phyloP scores from a whole-genome alignment of 371 early-diverging fungal species.

The Mucor piriformis region DNA sequence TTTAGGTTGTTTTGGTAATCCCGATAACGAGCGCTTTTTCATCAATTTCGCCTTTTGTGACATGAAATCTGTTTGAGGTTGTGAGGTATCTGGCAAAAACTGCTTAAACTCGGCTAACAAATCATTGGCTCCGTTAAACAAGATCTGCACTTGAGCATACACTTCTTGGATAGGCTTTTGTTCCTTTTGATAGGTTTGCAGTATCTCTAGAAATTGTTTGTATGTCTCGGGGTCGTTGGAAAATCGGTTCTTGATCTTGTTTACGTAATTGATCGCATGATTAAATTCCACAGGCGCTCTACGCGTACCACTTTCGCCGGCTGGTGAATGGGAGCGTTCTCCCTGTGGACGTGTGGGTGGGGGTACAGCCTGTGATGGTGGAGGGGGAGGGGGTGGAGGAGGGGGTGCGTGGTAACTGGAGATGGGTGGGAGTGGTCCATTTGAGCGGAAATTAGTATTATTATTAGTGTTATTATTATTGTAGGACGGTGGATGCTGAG shows the following conservation, averaged over 20 bases:
- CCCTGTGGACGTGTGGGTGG: background rate
- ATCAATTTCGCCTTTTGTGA: background rate
- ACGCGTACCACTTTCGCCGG: constrained; percentile 8
- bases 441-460: constrained; percentile 1
- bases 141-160: constrained; percentile 80
- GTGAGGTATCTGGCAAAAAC: constrained; percentile 74
- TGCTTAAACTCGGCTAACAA: constrained; percentile 94
- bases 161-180: constrained; percentile 90
- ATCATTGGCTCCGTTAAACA: constrained; percentile 86
- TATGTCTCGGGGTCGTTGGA: constrained; percentile 81
- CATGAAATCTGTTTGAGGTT: background rate
- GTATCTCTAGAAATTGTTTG: constrained; percentile 90
- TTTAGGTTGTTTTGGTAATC: constrained; percentile 10
- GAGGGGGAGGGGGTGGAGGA: constrained; percentile 1
- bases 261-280: constrained; percentile 95
- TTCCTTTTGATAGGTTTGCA: constrained; percentile 92
- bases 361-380: background rate
- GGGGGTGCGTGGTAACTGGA: constrained; percentile 9
- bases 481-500: constrained; percentile 3
- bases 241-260: constrained; percentile 95
- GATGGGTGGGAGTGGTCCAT: constrained; percentile 12
- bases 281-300: constrained; percentile 85
- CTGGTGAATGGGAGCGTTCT: background rate
- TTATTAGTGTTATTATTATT: no score
- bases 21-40: constrained; percentile 2